These are phyloP conservation scores for Erythrophleum fordii DNA, from an alignment of 306 rosid genomes.

Conservation along the genomic window DNA sequence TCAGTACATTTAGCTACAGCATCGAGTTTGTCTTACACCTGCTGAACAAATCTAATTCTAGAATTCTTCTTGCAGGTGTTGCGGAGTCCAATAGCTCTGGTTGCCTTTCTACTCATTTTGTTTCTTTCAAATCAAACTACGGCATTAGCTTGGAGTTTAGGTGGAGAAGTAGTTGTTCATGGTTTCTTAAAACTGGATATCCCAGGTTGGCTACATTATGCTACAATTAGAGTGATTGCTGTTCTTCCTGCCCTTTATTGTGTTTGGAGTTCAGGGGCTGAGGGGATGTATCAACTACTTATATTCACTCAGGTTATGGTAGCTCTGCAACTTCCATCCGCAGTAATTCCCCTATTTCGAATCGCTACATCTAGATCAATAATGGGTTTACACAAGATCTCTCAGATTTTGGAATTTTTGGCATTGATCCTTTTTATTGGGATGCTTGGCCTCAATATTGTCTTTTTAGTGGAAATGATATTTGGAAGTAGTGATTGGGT, in stretches of 20 bases:
- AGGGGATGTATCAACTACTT: conserved; percentile 89
- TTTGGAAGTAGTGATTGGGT: conserved; percentile 95
- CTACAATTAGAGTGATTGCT: conserved; percentile 84
- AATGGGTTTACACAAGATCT: conserved; percentile 80
- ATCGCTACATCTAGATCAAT: conserved; percentile 80
- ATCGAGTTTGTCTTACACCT: conserved; percentile 20
- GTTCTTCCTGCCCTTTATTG: conserved; percentile 85
- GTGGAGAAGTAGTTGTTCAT: conserved; percentile 71
- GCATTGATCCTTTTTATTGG: conserved; percentile 67
- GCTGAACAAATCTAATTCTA: conserved; percentile 32
- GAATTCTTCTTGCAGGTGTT: conserved; percentile 62
- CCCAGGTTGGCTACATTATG: conserved; percentile 97
- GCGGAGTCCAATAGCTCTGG: conserved; percentile 62
- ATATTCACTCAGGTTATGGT: conserved; percentile 79
- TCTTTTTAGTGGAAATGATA: conserved; percentile 84
- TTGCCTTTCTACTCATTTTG: conserved; percentile 66
- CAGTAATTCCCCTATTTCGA: conserved; percentile 88
- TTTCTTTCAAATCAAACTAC: conserved; percentile 75
- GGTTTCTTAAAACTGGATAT: conserved; percentile 80
- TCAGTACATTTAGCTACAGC: conserved; percentile 7
- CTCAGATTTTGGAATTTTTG: conserved; percentile 76
- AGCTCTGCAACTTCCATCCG: conserved; percentile 87
- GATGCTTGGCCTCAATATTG: conserved; percentile 77
- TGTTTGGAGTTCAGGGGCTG: conserved; percentile 92
- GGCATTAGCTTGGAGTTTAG: conserved; percentile 76